Percentiles rank a stretch among this genome's conserved stretches.
Conservation (phyloP, 108 stramenopile species). For the Stephanodiscus triporus region DNA sequence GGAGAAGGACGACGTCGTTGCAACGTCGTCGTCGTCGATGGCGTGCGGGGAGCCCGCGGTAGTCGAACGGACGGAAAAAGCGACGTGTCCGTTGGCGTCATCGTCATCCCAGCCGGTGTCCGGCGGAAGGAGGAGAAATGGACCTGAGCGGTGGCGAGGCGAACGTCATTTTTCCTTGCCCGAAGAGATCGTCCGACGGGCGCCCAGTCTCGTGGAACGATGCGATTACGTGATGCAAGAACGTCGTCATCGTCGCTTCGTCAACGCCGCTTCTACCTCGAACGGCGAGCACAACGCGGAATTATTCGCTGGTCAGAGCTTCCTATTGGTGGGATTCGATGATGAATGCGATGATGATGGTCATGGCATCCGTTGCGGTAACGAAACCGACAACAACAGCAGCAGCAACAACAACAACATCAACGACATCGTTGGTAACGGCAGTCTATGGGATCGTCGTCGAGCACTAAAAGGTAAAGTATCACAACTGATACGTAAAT, state of each 20-base stretch:
- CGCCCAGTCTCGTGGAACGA: constrained; percentile 27
- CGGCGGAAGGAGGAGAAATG: neutral
- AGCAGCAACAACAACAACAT: neutral
- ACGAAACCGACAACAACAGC: neutral
- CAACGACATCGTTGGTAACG: neutral
- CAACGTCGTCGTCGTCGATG: neutral
- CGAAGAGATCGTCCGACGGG: constrained; percentile 13
- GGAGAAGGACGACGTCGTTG: too few species aligned
- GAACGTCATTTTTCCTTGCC: constrained; percentile 9
- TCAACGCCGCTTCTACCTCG: neutral
- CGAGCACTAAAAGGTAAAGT: constrained; percentile 21
- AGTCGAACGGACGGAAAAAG: neutral
- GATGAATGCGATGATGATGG: neutral
- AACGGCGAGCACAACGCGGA: neutral
- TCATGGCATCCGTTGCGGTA: neutral
- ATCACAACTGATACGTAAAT: constrained; percentile 59
- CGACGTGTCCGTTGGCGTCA: neutral
- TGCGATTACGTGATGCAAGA: constrained; percentile 30
- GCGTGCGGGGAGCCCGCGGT: too few species aligned
- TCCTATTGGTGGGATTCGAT: constrained; percentile 44
- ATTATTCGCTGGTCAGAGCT: constrained; percentile 31
- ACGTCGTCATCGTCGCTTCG: neutral
- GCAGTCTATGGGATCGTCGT: neutral
- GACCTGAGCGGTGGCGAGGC: too few species aligned
- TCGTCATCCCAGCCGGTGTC: neutral